A percentile compares a stretch with the other conserved stretches of the same genome.
Evolutionary conservation across 352 stramenopile species (phyloP).

Genomic region (Pythium diclinum): DNA sequence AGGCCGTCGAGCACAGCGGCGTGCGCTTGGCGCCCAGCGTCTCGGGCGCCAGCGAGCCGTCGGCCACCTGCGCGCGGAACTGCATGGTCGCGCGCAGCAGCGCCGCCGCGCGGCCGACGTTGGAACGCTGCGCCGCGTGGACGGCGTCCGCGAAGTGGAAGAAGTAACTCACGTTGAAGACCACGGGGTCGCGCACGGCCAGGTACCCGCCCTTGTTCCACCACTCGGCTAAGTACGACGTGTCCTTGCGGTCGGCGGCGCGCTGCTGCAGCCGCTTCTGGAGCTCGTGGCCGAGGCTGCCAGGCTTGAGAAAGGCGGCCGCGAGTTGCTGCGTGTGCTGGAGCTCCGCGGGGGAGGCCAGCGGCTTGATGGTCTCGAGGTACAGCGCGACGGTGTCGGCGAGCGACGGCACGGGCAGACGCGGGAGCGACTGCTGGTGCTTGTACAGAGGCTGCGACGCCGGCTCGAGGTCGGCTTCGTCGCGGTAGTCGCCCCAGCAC

Average conservation of each 20-base stretch:
- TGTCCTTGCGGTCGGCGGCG: slow-evolving; percentile 54
- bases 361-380: slow-evolving; percentile 82
- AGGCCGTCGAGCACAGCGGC: slow-evolving; percentile 89
- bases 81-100: slow-evolving; percentile 83
- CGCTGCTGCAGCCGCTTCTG: slow-evolving; percentile 62
- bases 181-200: slow-evolving; percentile 72
- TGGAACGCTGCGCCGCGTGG: slow-evolving; percentile 52
- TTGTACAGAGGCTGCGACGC: slow-evolving; percentile 58
- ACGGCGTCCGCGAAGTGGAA: slow-evolving; percentile 76
- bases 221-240: slow-evolving; percentile 70
- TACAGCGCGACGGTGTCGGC: slow-evolving; percentile 89
- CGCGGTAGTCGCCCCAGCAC: slow-evolving; percentile 90
- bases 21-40: slow-evolving; percentile 88
- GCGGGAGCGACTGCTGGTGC: slow-evolving; percentile 85
- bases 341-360: slow-evolving; percentile 80
- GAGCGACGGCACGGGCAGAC: slow-evolving; percentile 89
- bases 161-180: slow-evolving; percentile 91
- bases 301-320: slow-evolving; percentile 54
- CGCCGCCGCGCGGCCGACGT: slow-evolving; percentile 71
- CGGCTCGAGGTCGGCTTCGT: slow-evolving; percentile 64
- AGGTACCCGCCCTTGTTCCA: slow-evolving; percentile 82
- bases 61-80: slow-evolving; percentile 88
- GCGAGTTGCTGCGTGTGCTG: slow-evolving; percentile 62
- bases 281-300: slow-evolving; percentile 70
- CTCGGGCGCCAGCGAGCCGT: slow-evolving; percentile 84